phyloP scores from a whole-genome alignment of 2,329 filamentous ascomycete genomes.

The Domatiomyces catenatus region DNA sequence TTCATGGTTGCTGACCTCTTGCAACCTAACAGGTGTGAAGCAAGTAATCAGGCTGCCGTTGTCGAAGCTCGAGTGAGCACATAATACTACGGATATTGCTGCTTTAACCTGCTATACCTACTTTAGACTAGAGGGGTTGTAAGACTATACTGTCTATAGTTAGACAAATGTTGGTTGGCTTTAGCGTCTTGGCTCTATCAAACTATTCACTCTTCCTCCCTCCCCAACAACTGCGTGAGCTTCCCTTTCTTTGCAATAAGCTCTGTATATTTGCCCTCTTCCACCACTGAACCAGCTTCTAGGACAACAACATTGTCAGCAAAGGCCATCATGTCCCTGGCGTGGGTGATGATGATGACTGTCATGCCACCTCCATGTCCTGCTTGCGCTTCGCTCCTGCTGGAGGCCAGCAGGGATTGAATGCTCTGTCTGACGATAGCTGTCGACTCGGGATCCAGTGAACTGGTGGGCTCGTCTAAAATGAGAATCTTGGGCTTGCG shows the following conservation, averaged over 20 bases:
- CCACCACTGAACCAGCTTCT: constrained; percentile 51
- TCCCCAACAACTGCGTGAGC: constrained; percentile 27
- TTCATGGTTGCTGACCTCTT: constrained; percentile 6
- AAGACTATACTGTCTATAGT: no score
- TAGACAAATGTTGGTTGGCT: no score
- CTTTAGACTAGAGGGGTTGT: no score
- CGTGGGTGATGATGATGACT: constrained; percentile 70
- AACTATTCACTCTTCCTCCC: no score
- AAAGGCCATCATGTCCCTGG: constrained; percentile 69
- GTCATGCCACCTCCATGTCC: constrained; percentile 35
- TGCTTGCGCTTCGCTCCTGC: constrained; percentile 2
- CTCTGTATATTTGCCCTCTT: constrained; percentile 52
- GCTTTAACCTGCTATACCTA: no score
- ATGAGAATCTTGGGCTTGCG: constrained; percentile 56
- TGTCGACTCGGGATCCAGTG: constrained; percentile 57
- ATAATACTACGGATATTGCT: no score
- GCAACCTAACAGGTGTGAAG: constrained; percentile 18
- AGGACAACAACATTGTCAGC: constrained; percentile 58
- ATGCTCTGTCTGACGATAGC: constrained; percentile 50
- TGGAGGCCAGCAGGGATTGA: constrained; percentile 30
- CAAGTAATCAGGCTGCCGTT: no score
- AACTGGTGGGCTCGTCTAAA: constrained; percentile 73
- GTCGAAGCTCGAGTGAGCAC: no score
- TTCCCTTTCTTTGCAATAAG: constrained; percentile 32
- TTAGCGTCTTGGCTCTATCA: no score